These are phyloP conservation scores for Cichorium intybus DNA, from an alignment of 140 eudicot genomes.

Conservation along the genomic window DNA sequence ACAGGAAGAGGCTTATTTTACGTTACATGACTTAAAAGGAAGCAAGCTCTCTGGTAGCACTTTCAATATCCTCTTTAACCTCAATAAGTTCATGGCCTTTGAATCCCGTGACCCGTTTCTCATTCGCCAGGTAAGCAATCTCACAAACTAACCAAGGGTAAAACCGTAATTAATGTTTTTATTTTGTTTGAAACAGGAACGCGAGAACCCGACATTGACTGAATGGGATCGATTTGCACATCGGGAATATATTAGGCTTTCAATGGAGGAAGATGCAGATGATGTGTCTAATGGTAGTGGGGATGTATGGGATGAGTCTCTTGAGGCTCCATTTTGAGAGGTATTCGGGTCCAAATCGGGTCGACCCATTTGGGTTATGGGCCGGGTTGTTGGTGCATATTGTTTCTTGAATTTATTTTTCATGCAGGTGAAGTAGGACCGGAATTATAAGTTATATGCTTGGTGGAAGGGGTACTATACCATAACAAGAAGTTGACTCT, in stretches of 20 bases:
- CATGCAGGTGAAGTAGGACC: conserved; percentile 35
- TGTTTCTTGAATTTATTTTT: background rate
- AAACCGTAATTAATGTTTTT: background rate
- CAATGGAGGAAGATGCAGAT: conserved; percentile 73
- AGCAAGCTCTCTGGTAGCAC: conserved; percentile 79
- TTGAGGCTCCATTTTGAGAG: conserved; percentile 72
- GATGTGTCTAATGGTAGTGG: conserved; percentile 60
- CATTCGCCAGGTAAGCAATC: conserved; percentile 74
- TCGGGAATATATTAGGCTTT: conserved; percentile 90
- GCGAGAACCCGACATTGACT: conserved; percentile 91
- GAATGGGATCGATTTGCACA: conserved; percentile 99
- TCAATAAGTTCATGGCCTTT: conserved; percentile 93
- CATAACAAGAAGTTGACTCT: conserved; percentile 24
- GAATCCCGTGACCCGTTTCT: conserved; percentile 98
- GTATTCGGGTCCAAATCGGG: conserved; percentile 25
- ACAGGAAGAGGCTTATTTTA: conserved; percentile 76
- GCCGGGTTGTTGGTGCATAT: too few relatives aligned
- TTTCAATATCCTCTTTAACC: conserved; percentile 88
- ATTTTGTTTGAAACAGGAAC: conserved; percentile 51
- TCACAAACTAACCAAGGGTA: background rate
- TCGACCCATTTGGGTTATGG: too few relatives aligned
- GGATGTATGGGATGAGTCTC: conserved; percentile 69
- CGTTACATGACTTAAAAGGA: conserved; percentile 75
- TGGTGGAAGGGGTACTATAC: conserved; percentile 11
- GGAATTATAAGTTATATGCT: conserved; percentile 11